A percentile compares a stretch with the other conserved stretches of the same genome.
phyloP scores from a whole-genome alignment of 352 stramenopile genomes.

The Bremia lactucae region DNA sequence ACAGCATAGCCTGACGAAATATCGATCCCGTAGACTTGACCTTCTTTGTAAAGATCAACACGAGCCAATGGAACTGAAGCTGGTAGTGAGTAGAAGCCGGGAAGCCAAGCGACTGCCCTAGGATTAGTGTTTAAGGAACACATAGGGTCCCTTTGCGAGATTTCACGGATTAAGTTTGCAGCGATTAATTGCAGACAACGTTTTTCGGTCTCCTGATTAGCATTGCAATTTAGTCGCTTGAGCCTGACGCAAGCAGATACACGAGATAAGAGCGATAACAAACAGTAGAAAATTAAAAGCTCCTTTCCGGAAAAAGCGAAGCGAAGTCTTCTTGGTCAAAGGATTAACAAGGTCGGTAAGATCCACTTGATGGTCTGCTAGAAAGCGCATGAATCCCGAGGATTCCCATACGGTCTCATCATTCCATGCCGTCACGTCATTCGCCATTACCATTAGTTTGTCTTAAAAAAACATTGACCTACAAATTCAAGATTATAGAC shows the following conservation, averaged over 20 bases:
- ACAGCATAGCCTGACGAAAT: constrained; percentile 70
- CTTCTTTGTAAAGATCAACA: constrained; percentile 34
- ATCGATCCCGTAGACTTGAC: constrained; percentile 75
- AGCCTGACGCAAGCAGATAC: constrained; percentile 10
- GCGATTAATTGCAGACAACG: constrained; percentile 11
- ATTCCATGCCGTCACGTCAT: constrained; percentile 20
- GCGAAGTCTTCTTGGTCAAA: constrained; percentile 10
- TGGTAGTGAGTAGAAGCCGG: constrained; percentile 57
- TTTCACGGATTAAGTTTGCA: constrained; percentile 11
- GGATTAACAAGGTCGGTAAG: constrained; percentile 29
- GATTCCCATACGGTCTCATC: constrained; percentile 27
- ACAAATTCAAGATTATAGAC: constrained; percentile 8
- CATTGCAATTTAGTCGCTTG: constrained; percentile 9
- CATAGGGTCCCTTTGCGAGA: constrained; percentile 2
- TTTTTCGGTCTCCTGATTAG: constrained; percentile 1
- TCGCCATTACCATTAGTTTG: background rate
- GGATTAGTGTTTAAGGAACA: constrained; percentile 1
- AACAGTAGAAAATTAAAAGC: background rate
- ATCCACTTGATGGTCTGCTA: constrained; percentile 38
- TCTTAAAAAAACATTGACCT: background rate
- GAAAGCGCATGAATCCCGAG: constrained; percentile 49
- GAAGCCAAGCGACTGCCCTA: constrained; percentile 35
- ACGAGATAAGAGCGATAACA: background rate
- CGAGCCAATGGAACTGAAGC: constrained; percentile 30
- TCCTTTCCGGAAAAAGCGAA: constrained; percentile 54